Evolutionary conservation across 192 early-diverging fungal species (phyloP).

Genomic region (Coemansia sp.): DNA sequence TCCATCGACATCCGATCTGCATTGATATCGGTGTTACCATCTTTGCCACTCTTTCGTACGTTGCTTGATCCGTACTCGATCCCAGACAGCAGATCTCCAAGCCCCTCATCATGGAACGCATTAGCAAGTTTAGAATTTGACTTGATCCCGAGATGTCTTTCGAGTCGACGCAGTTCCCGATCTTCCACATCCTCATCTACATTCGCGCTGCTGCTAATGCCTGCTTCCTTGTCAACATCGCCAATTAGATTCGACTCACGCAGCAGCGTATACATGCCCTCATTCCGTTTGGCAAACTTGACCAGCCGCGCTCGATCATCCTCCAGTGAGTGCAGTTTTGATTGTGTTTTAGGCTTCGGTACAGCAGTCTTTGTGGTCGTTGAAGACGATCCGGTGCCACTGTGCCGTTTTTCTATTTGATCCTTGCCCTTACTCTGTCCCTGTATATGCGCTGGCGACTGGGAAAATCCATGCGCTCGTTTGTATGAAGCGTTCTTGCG

Average conservation of each 20-base stretch:
- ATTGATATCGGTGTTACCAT: neutral
- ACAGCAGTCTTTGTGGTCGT: neutral
- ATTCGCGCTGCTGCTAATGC: conserved; percentile 10
- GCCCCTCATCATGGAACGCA: conserved; percentile 47
- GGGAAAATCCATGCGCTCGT: conserved; percentile 14
- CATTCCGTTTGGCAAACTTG: conserved; percentile 57
- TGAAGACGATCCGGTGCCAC: neutral
- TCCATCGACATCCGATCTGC: neutral
- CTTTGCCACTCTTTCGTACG: conserved; percentile 10
- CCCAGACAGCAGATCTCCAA: conserved; percentile 43
- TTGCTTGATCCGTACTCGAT: conserved; percentile 37
- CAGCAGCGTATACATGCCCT: conserved; percentile 52
- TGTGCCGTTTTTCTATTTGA: neutral
- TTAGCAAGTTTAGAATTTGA: conserved; percentile 38
- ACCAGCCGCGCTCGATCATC: conserved; percentile 44
- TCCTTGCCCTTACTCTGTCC: conserved; percentile 7
- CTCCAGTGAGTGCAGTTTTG: conserved; percentile 5
- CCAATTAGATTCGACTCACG: conserved; percentile 48
- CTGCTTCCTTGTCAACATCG: conserved; percentile 39
- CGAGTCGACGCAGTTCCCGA: conserved; percentile 51
- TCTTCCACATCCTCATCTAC: conserved; percentile 49
- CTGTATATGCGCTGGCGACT: neutral
- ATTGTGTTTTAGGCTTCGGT: neutral
- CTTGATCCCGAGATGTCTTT: conserved; percentile 54
- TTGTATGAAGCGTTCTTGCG: conserved; percentile 35